phyloP scores from a whole-genome alignment of 495 filamentous ascomycete genomes.

The Penicillium arizonense region DNA sequence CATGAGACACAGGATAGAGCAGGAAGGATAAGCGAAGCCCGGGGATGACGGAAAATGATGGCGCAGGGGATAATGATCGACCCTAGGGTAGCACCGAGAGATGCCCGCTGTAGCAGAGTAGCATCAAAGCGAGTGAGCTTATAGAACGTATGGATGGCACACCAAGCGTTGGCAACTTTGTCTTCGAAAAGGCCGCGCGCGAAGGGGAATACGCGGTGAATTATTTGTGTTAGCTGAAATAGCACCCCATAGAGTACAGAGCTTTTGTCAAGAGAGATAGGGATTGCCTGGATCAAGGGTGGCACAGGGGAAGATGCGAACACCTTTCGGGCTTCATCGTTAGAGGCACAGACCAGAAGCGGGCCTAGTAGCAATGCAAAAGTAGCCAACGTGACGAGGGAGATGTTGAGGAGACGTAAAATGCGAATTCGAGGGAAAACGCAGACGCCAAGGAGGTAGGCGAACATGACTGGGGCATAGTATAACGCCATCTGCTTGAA shows the following conservation, averaged over 20 bases:
- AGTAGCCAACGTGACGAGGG: constrained; percentile 65
- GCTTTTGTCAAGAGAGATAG: constrained; percentile 57
- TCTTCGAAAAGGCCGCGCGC: constrained; percentile 93
- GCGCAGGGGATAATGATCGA: constrained; percentile 76
- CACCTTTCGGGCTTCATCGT: constrained; percentile 25
- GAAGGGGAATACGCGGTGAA: constrained; percentile 93
- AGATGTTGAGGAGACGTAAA: constrained; percentile 70
- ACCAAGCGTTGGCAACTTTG: constrained; percentile 99
- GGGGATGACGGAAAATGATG: constrained; percentile 75
- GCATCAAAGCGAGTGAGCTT: constrained; percentile 74
- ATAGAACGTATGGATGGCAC: constrained; percentile 80
- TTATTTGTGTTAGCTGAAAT: constrained; percentile 74
- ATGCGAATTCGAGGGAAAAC: constrained; percentile 69
- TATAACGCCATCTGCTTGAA: constrained; percentile 99
- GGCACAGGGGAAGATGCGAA: constrained; percentile 49
- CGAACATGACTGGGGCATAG: constrained; percentile 89
- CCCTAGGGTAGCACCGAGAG: constrained; percentile 69
- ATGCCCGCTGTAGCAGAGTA: constrained; percentile 69
- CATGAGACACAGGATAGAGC: constrained; percentile 80
- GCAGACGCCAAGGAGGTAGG: constrained; percentile 85
- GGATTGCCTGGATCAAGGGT: constrained; percentile 57
- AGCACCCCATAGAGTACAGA: constrained; percentile 67
- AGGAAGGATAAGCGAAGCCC: constrained; percentile 71
- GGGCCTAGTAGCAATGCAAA: constrained; percentile 77
- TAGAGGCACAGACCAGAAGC: constrained; percentile 57